Base-by-base conservation (phyloP, 2,329 filamentous ascomycete genomes). In the Neofusicoccum cordaticola region DNA sequence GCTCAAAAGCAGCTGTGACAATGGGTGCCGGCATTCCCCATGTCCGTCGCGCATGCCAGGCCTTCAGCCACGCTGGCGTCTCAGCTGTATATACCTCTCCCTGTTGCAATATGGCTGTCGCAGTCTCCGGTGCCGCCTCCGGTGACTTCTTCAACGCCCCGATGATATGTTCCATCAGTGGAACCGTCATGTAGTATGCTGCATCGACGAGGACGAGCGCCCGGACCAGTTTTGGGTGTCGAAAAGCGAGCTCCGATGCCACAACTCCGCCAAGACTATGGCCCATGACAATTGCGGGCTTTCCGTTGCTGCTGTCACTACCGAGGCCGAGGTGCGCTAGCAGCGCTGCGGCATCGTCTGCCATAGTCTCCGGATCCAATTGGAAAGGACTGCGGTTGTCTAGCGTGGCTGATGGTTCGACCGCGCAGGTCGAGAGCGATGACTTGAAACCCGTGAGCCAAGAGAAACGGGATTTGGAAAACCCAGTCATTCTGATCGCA, bases 401-500 rank as follows among this genome's bases (percentile, higher is more conserved):
- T 11, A 15, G 8, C 8, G 6, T 15, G 17, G 47, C 47, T 6
- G 47, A 50, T 1, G 47, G 47, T 19, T 31, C 4, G 4, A 22
- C 69, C 69, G 15, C 70, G 66, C 0, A 65, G 52, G 44, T 70
- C 68, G 31, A 67, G 39, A 12, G 62, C 52, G n/a, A 72, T 66
- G 41, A 70, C 60, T 34, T 68, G 56, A 64, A 67, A 63, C 5
- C 48, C 66, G 50, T 66, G 22, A 1, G 52, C 1, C 19, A 70
- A 68, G 9, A 53, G 51, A 31, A 69, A 53, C 2, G 69, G 66
- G 27, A 71, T 70, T 19, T 68, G 67, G 53, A 62, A 69, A 50
- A 60, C 56, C 66, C 67, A 70, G 57, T 71, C 69, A 53, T 66
- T 65, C 1, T 63, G 67, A 53, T 70, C 67, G 52, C 63, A 66